phyloP scores from a whole-genome alignment of 2,329 filamentous ascomycete genomes.

The Penicillium sp. region DNA sequence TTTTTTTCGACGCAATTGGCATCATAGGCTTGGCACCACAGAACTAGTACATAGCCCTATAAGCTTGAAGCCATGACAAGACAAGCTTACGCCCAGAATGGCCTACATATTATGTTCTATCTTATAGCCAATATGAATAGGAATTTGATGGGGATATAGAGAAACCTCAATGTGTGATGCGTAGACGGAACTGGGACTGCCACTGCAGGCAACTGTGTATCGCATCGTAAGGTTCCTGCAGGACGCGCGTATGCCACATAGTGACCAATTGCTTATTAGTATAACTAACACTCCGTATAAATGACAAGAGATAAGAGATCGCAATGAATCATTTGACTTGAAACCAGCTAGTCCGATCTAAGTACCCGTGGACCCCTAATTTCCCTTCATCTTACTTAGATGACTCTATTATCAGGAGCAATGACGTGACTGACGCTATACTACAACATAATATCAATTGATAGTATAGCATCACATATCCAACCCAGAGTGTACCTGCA shows the following conservation, averaged over 20 bases:
- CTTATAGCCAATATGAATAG: not conserved
- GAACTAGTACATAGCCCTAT: not conserved
- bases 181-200: not conserved
- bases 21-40: conserved; percentile 8
- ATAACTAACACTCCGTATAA: not conserved
- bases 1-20: conserved; percentile 14
- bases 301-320: not conserved
- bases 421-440: conserved; percentile 4
- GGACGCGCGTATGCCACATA: conserved; percentile 14
- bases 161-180: not conserved
- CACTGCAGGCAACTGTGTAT: conserved; percentile 11
- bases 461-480: not conserved
- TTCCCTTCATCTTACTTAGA: not conserved
- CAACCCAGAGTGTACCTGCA: not conserved
- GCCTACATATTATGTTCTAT: not conserved
- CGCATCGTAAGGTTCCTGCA: conserved; percentile 11
- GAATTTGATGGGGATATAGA: not conserved
- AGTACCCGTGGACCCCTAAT: too few relatives aligned
- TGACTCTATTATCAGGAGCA: not conserved
- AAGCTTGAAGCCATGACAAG: not conserved
- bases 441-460: not conserved
- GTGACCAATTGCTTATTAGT: not conserved
- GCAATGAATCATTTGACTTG: not conserved
- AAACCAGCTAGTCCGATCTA: not conserved
- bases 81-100: not conserved